Conservation (phyloP, 345 rosid species). For the Eucalyptus guilfoylei region DNA sequence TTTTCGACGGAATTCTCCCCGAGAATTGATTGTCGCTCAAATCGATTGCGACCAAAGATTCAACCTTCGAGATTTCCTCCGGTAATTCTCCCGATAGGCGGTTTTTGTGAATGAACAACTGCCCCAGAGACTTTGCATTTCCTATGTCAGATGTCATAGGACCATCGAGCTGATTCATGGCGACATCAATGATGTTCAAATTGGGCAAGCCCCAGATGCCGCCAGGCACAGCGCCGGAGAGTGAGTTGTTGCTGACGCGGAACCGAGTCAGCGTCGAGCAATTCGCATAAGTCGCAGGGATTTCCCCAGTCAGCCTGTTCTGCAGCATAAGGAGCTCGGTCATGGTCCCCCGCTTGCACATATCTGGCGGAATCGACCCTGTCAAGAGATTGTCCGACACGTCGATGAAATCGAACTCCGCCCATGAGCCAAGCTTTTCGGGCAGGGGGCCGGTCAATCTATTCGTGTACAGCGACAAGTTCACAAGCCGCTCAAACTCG, state of each 20-base stretch:
- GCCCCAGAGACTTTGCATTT: conserved; percentile 25
- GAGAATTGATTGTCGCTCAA: conserved; percentile 4
- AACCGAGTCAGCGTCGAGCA: conserved; percentile 5
- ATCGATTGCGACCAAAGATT: background rate
- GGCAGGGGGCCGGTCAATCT: conserved; percentile 27
- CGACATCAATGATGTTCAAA: conserved; percentile 23
- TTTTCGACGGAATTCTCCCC: background rate
- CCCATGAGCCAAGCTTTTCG: conserved; percentile 22
- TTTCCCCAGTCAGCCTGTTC: conserved; percentile 4
- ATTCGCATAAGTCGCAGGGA: background rate
- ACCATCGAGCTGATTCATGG: conserved; percentile 22
- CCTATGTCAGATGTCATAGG: conserved; percentile 15
- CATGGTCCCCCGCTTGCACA: conserved; percentile 24
- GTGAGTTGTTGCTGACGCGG: conserved; percentile 24
- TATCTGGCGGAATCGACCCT: conserved; percentile 29
- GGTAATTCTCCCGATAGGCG: conserved; percentile 6
- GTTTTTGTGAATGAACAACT: conserved; percentile 5
- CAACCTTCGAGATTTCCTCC: background rate
- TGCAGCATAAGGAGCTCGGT: conserved; percentile 1
- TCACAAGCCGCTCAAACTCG: conserved; percentile 21
- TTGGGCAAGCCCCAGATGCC: conserved; percentile 34
- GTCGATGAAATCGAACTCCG: conserved; percentile 23
- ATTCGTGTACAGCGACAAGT: conserved; percentile 27
- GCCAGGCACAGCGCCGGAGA: conserved; percentile 24
- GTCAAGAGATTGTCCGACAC: conserved; percentile 32